Evolutionary conservation across 2,329 filamentous ascomycete genomes (phyloP), one percentile per base, ranked within the genome.

Genomic region (Cladophialophora chaetospira): DNA sequence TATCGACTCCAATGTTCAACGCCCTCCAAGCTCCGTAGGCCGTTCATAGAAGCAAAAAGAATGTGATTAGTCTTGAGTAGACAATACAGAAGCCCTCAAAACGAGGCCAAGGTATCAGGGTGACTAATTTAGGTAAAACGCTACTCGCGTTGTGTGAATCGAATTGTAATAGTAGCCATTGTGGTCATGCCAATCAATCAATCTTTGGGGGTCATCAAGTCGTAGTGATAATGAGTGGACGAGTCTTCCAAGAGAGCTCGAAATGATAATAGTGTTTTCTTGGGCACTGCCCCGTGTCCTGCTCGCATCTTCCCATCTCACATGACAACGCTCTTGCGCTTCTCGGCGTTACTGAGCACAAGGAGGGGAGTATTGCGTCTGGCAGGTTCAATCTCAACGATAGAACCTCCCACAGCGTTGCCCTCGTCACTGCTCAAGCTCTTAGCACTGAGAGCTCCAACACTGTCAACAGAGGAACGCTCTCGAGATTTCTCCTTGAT

Each of bases 321-420:
- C 49, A 63, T 43, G 51, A 66, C 51, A 40, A 65, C 78, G 74
- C 83, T 88, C 81, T 91, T 95, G 73, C 91, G 88, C 84, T 96
- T 96, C 79, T 96, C 91, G 61, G 86, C 88, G 72, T 87, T 92
- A 65, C 89, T 92, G 65, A 97, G 82, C 65, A 97, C 88, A 70
- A 96, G 84, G 80, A 91, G 88, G 52, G 91, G 88, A 66, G 88
- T 88, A 79, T 88, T 92, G 75, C 91, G 89, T 74, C 90, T 85
- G 57, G 82, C 79, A 38, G 72, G 71, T 63, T 83, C 80, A 53
- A 79, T 70, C 63, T 81, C 77, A 17, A 79, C 72, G 48, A 80
- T 70, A 57, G 76, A 89, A 60, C 84, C 80, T 74, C 76, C 78
- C 62, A 78, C 81, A 69, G 72, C 77, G 38, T 72, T 71, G 53